Conservation (phyloP, 2,329 filamentous ascomycete genomes). For the Lachnellula subtilissima region DNA sequence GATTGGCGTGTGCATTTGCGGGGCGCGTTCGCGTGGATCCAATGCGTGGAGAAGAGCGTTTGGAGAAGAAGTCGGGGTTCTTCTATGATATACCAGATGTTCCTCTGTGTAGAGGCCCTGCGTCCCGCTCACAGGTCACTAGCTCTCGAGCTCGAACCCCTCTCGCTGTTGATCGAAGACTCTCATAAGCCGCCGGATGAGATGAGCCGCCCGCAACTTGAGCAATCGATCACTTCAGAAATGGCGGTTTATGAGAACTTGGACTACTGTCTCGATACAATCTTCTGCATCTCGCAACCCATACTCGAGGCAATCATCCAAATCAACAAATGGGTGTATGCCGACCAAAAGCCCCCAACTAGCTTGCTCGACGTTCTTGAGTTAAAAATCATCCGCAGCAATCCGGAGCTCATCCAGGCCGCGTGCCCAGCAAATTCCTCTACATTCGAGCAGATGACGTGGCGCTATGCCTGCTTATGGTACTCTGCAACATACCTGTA, state of each 20-base stretch:
- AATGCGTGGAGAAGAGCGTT: neutral
- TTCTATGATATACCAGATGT: neutral
- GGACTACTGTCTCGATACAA: neutral
- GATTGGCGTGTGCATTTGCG: conserved; percentile 1
- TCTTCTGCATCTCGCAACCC: neutral
- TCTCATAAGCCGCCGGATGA: no score
- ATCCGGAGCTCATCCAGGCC: neutral
- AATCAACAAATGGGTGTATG: neutral
- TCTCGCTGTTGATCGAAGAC: neutral
- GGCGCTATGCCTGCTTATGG: neutral
- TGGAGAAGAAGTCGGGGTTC: neutral
- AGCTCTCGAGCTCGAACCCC: neutral
- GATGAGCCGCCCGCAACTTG: neutral
- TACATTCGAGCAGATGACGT: neutral
- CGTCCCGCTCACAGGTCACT: neutral
- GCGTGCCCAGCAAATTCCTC: neutral
- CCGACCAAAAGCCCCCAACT: neutral
- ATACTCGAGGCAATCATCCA: neutral
- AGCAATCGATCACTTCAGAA: neutral
- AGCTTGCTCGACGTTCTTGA: neutral
- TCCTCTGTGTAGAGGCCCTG: neutral
- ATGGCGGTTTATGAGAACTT: neutral
- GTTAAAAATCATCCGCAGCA: neutral
- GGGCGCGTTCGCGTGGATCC: neutral
- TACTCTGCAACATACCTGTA: neutral